These are phyloP conservation scores for Suhomyces prunicola DNA, from an alignment of 805 yeast genomes.

Conservation along the genomic window DNA sequence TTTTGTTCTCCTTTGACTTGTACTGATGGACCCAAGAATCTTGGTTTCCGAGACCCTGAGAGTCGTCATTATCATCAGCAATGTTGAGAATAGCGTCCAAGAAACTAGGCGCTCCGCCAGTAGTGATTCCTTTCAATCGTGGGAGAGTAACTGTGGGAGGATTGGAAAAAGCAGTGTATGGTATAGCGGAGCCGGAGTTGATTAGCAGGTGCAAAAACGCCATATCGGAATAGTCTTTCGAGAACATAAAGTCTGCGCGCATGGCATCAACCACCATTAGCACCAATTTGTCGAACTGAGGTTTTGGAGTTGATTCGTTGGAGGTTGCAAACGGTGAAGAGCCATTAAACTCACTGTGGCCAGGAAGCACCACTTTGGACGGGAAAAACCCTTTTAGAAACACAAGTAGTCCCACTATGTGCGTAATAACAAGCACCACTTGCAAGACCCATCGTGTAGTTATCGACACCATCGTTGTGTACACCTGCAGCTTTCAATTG, in stretches of 20 bases:
- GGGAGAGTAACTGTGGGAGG: conserved; percentile 98
- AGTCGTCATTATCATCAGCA: conserved; percentile 79
- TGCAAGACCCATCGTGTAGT: conserved; percentile 15
- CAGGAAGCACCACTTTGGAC: conserved; percentile 72
- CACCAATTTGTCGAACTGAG: conserved; percentile 64
- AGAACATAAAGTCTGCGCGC: conserved; percentile 81
- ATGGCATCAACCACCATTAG: conserved; percentile 91
- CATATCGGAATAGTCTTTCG: conserved; percentile 60
- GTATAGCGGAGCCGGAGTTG: conserved; percentile 67
- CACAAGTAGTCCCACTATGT: conserved; percentile 48
- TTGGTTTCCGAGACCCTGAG: conserved; percentile 65
- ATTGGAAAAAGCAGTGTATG: conserved; percentile 86
- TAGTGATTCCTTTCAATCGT: conserved; percentile 85
- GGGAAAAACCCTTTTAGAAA: conserved; percentile 91
- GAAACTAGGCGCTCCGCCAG: conserved; percentile 93
- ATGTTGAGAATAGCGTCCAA: conserved; percentile 91
- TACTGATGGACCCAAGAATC: conserved; percentile 89
- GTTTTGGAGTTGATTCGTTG: conserved; percentile 12
- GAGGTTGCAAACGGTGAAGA: conserved; percentile 20
- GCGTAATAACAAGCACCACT: conserved; percentile 10
- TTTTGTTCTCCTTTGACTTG: conserved; percentile 18
- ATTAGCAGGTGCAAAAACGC: conserved; percentile 61
- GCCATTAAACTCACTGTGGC: conserved; percentile 39
- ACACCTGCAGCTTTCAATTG: not conserved
- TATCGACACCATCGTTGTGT: conserved; percentile 2